phyloP scores from a whole-genome alignment of 768 basidiomycete genomes.

The Tremella yokohamensis region DNA sequence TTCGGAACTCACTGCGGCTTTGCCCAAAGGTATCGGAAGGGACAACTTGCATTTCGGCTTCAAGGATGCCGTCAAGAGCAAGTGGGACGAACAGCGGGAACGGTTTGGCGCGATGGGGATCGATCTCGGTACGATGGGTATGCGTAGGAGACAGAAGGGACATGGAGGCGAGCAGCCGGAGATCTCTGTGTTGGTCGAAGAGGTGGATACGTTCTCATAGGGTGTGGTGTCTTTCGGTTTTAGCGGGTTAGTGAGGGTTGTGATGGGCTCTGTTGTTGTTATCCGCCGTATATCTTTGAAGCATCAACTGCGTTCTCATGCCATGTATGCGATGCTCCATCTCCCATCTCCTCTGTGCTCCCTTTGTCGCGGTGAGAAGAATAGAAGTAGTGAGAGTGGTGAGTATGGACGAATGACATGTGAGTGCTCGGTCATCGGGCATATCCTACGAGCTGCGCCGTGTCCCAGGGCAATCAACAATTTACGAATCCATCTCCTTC shows the following conservation, averaged over 20 bases:
- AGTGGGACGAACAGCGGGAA: constrained; percentile 41
- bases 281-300: no score
- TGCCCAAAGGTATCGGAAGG: constrained; percentile 1
- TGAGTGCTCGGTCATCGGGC: no score
- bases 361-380: not conserved
- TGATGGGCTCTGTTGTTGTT: no score
- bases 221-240: no score
- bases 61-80: constrained; percentile 37
- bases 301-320: not conserved
- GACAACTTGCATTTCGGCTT: constrained; percentile 22
- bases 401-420: no score
- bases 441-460: no score
- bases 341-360: not conserved
- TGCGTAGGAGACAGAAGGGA: constrained; percentile 2
- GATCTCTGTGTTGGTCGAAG: not conserved
- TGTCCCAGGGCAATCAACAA: no score
- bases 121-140: not conserved
- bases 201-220: not conserved
- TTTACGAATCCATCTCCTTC: no score
- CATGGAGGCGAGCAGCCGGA: not conserved
- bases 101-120: constrained; percentile 13
- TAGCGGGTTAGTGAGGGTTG: no score
- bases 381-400: no score
- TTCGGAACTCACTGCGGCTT: constrained; percentile 14
- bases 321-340: not conserved